These are phyloP conservation scores for Aspergillus sp. DNA, from an alignment of 2,329 filamentous ascomycete species.

Conservation along the genomic window DNA sequence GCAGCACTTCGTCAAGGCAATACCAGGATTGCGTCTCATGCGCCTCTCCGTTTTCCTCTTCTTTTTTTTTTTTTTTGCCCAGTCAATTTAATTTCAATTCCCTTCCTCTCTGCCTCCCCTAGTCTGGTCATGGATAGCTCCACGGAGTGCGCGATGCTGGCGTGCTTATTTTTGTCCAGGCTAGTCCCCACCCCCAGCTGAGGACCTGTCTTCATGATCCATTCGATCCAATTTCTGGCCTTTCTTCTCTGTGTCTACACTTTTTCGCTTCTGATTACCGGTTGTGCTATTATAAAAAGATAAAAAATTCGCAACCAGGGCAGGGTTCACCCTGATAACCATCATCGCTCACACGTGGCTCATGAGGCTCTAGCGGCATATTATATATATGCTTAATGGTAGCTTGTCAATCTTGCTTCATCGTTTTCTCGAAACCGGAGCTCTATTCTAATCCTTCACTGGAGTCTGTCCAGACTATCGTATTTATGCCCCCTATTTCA, in stretches of 20 bases:
- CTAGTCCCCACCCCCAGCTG: conserved; percentile 8
- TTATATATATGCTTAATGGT: conserved; percentile 10
- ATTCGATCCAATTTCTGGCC: neutral
- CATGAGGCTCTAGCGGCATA: conserved; percentile 5
- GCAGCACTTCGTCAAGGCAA: neutral
- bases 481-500: conserved; percentile 14
- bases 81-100: neutral
- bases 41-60: neutral
- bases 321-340: neutral
- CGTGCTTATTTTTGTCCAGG: conserved; percentile 9
- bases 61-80: neutral
- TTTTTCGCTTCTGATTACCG: conserved; percentile 11
- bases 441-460: neutral
- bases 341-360: conserved; percentile 3
- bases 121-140: conserved; percentile 10
- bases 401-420: neutral
- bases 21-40: conserved; percentile 1
- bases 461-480: neutral
- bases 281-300: neutral
- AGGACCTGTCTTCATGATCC: conserved; percentile 4
- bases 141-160: conserved; percentile 8
- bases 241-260: conserved; percentile 9
- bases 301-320: neutral
- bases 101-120: conserved; percentile 1
- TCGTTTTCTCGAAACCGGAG: neutral